These are phyloP conservation scores for Saussurea involucrata DNA, from an alignment of 129 eudicot species.

Conservation along the genomic window DNA sequence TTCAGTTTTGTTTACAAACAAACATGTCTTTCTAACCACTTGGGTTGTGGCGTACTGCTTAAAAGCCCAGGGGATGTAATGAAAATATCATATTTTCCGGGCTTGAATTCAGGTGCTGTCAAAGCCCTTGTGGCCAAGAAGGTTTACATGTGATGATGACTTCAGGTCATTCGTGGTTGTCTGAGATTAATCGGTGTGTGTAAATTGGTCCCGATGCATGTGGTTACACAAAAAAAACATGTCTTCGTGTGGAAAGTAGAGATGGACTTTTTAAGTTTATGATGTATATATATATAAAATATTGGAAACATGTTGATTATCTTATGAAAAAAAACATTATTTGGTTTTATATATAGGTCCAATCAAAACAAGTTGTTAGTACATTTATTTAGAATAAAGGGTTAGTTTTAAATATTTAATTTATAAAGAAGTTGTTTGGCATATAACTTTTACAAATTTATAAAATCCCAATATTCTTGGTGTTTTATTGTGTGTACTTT, in stretches of 20 bases:
- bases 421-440: not conserved
- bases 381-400: not conserved
- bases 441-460: not conserved
- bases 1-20: not conserved
- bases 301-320: not conserved
- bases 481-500: not conserved
- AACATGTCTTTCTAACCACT: not conserved
- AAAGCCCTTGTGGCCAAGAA: too few relatives aligned
- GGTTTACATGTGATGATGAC: too few relatives aligned
- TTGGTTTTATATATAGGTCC: not conserved
- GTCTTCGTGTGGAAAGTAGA: not conserved
- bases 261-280: not conserved
- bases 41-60: not conserved
- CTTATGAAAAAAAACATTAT: not conserved
- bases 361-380: not conserved
- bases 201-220: too few relatives aligned
- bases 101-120: too few relatives aligned
- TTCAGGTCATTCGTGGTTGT: too few relatives aligned
- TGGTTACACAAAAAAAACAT: too few relatives aligned
- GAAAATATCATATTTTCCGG: too few relatives aligned
- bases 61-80: too few relatives aligned
- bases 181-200: too few relatives aligned
- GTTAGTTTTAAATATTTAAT: not conserved
- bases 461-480: not conserved
- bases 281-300: too few relatives aligned